phyloP scores from a whole-genome alignment of 345 rosid genomes.

The Litchi chinensis region DNA sequence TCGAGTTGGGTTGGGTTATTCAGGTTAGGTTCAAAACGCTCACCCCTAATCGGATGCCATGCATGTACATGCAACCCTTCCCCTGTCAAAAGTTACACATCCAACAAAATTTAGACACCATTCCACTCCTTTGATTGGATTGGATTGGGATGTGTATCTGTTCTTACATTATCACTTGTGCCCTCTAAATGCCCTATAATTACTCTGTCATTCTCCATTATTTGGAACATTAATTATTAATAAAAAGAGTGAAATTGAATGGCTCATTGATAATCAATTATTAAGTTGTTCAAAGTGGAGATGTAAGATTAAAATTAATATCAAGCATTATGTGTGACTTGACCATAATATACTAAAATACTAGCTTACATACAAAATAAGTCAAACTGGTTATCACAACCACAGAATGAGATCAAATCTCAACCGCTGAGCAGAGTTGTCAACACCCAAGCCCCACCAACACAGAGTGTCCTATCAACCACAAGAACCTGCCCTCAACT shows the following conservation, averaged over 20 bases:
- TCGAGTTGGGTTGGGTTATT: no score
- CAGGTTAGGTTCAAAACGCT: no score
- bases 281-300: no score
- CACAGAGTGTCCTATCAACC: background rate
- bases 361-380: no score
- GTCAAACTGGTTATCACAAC: background rate
- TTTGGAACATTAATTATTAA: no score
- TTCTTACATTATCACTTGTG: background rate
- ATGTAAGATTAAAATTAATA: background rate
- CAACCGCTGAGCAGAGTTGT: background rate
- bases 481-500: background rate
- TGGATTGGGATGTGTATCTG: no score
- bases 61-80: slow-evolving; percentile 20
- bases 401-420: background rate
- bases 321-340: no score
- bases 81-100: background rate
- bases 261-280: no score
- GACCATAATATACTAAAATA: no score
- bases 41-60: no score
- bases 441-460: no score
- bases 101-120: slow-evolving; percentile 1
- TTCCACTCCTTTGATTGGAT: background rate
- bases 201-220: background rate
- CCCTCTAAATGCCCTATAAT: background rate
- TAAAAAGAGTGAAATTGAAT: no score